Conservation (phyloP, 2,329 filamentous ascomycete species). For the Aspergillus chevalieri region DNA sequence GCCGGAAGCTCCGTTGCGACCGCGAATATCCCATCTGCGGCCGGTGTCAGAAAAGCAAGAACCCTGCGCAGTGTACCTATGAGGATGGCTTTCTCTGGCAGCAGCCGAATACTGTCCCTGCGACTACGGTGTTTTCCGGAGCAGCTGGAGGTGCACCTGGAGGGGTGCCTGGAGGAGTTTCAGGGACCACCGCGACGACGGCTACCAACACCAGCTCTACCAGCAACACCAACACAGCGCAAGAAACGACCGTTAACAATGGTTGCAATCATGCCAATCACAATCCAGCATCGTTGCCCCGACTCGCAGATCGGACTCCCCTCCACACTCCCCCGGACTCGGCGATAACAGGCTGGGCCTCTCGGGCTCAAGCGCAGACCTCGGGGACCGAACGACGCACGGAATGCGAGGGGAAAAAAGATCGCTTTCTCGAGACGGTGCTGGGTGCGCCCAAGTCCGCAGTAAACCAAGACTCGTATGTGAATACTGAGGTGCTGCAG, state of each 20-base stretch:
- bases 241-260: background rate
- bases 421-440: conserved; percentile 30
- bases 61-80: conserved; percentile 32
- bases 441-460: conserved; percentile 29
- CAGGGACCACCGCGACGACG: background rate
- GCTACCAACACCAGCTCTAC: background rate
- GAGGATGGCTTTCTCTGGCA: conserved; percentile 37
- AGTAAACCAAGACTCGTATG: conserved; percentile 26
- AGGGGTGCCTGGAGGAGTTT: background rate
- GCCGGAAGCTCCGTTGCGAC: conserved; percentile 39
- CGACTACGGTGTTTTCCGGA: conserved; percentile 20
- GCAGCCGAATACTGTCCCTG: conserved; percentile 28
- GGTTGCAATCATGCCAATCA: background rate
- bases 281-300: conserved; percentile 7
- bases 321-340: conserved; percentile 24
- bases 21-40: conserved; percentile 36
- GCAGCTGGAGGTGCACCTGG: conserved; percentile 8
- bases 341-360: conserved; percentile 21
- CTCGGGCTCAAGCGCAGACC: conserved; percentile 18
- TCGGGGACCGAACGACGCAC: conserved; percentile 5
- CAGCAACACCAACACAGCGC: too few species aligned
- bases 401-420: conserved; percentile 18
- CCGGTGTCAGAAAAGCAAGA: conserved; percentile 34
- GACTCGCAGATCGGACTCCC: conserved; percentile 14
- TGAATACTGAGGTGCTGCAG: conserved; percentile 22